A percentile compares a stretch with the other conserved stretches of the same genome.
Evolutionary conservation across 345 rosid species (phyloP).

Genomic region (Eucalyptus caleyi): DNA sequence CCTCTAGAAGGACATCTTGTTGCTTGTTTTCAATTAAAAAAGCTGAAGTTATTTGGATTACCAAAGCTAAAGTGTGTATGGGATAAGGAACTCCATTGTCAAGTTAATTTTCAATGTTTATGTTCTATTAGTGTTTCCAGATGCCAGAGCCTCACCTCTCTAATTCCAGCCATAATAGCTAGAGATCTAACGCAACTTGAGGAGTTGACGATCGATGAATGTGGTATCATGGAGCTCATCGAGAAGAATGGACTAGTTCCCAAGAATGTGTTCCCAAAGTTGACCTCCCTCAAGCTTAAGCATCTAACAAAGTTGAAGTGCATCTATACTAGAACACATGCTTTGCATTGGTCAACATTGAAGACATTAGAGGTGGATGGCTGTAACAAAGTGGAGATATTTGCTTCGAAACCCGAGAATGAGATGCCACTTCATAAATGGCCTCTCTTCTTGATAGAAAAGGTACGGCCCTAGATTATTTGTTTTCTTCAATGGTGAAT

Average conservation of each 20-base stretch:
- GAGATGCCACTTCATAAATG: neutral
- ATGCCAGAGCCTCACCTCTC: neutral
- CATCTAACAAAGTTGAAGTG: neutral
- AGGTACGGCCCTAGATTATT: neutral
- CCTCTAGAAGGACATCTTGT: no score
- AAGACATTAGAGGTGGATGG: neutral
- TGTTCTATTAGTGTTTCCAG: rapidly evolving
- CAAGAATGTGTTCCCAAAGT: neutral
- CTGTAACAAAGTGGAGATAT: neutral
- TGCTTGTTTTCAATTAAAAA: no score
- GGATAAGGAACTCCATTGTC: neutral
- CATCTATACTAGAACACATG: neutral
- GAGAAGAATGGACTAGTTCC: neutral
- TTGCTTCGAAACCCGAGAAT: neutral
- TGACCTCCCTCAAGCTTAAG: neutral
- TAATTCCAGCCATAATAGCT: neutral
- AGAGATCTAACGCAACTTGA: neutral
- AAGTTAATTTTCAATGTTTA: neutral
- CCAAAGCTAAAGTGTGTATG: neutral
- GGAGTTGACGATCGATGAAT: no score
- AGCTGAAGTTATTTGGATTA: no score
- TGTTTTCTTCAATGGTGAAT: neutral
- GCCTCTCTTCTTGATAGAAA: neutral
- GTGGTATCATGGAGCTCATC: rapidly evolving
- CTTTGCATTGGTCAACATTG: neutral